Base-by-base conservation (phyloP, 495 filamentous ascomycete genomes). In the Aspergillus coremiiformis region DNA sequence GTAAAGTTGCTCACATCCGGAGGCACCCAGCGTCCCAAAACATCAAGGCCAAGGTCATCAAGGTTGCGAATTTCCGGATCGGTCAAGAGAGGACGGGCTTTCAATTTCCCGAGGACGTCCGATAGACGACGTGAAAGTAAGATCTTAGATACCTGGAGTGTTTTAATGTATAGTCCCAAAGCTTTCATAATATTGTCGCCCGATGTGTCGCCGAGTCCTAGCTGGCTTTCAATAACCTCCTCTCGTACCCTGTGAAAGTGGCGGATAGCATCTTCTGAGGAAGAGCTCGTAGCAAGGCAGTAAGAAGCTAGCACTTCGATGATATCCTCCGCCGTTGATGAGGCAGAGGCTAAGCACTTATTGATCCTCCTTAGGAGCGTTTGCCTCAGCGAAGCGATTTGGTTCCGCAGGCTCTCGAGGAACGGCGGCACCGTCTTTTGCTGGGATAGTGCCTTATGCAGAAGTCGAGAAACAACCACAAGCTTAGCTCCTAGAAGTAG, bases 1-100 rank as follows among this genome's bases (percentile, higher is more conserved):
- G 84, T 94, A 66, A 94, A 97, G 45, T 85, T 87, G 26, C 78
- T 78, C 26, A 96, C 85, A 45, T 95, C 89, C 11, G 89, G 82
- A 5, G 87, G 79, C 32, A 94, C 83, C 88, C 89, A 96, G 33
- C 79, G 76, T 47, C 82, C 83, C 56, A 92, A 82, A 29, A 93
- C 65, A 58, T 94, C 90, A n/a, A 98, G 68, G 30, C 87, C 79
- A 8, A 96, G 70, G 4, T 86, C 87, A 43, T 85, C 79, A 19
- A 93, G 54, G 0, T 61, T 68, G 26, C 72, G 72, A 11, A 96
- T 66, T 11, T 85, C 79, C 8, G 77, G 70, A 57, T 93, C 85
- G 9, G 81, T 77, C 24, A 96, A 67, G 12, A 97, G 69, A 1
- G 84, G 79, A 37, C 79, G 76, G 30, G 77, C 71, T 63, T 90